Conservation (phyloP, 2,329 filamentous ascomycete genomes). For the Trichoderma sp. region DNA sequence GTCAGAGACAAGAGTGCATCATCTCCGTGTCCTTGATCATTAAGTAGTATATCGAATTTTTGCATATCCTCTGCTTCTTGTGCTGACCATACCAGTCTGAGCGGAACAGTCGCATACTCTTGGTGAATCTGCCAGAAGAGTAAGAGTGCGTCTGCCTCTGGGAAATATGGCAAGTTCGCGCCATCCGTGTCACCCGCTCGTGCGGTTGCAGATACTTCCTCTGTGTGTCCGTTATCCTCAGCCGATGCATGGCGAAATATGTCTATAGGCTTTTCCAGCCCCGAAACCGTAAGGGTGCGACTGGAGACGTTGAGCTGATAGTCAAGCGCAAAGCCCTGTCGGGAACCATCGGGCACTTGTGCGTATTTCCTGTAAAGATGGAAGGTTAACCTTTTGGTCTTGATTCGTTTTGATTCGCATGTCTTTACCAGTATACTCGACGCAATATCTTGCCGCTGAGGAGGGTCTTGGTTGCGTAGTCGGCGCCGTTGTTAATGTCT, state of each 20-base stretch:
- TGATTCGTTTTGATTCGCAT: neutral
- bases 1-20: neutral
- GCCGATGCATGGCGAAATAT: neutral
- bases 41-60: neutral
- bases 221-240: neutral
- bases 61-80: neutral
- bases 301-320: neutral
- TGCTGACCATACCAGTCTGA: neutral
- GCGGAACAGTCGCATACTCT: neutral
- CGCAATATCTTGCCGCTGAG: neutral
- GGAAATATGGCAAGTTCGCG: neutral
- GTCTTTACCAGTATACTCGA: neutral
- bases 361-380: neutral
- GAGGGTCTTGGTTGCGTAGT: neutral
- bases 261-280: neutral
- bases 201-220: neutral
- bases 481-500: neutral
- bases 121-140: neutral
- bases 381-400: neutral
- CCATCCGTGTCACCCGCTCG: neutral
- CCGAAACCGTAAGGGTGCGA: neutral
- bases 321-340: neutral
- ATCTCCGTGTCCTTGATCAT: neutral
- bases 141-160: neutral
- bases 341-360: neutral